Evolutionary conservation across 208 protist species (phyloP).

Genomic region (Plasmodiophora brassicae): DNA sequence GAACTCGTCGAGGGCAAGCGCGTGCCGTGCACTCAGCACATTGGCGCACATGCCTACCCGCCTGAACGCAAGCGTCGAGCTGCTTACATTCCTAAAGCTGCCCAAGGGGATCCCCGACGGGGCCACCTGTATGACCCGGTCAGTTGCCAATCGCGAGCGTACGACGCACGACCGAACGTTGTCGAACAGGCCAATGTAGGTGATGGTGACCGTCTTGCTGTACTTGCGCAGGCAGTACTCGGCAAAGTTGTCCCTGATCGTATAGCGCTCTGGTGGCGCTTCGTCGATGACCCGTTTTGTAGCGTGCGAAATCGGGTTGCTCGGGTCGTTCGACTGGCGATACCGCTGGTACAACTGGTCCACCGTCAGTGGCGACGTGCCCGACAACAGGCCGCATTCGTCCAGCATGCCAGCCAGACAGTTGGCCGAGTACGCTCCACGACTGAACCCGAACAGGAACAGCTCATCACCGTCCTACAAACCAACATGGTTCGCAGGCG

Average conservation of each 20-base stretch:
- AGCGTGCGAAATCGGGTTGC: too few relatives aligned
- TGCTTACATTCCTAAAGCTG: too few relatives aligned
- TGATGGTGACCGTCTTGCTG: neutral
- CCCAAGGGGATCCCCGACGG: neutral
- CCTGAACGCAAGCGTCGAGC: neutral
- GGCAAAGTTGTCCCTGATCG: neutral
- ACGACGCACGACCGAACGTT: too few relatives aligned
- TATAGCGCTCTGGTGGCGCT: neutral
- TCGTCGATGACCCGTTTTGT: too few relatives aligned
- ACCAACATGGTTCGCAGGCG: too few relatives aligned
- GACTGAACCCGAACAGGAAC: slow-evolving; percentile 30
- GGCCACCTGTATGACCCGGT: too few relatives aligned
- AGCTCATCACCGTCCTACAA: neutral
- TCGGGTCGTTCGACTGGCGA: too few relatives aligned
- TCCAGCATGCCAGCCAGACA: neutral
- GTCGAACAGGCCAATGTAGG: neutral
- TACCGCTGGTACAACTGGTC: neutral
- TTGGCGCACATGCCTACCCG: neutral
- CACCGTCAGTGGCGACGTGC: neutral
- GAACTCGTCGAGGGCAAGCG: neutral
- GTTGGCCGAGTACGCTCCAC: neutral
- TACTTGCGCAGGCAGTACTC: neutral
- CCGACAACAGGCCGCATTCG: neutral
- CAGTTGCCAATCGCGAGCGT: too few relatives aligned
- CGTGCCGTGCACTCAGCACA: neutral